These are phyloP conservation scores for Exophiala bonariae DNA, from an alignment of 2,329 filamentous ascomycete genomes.

Conservation along the genomic window DNA sequence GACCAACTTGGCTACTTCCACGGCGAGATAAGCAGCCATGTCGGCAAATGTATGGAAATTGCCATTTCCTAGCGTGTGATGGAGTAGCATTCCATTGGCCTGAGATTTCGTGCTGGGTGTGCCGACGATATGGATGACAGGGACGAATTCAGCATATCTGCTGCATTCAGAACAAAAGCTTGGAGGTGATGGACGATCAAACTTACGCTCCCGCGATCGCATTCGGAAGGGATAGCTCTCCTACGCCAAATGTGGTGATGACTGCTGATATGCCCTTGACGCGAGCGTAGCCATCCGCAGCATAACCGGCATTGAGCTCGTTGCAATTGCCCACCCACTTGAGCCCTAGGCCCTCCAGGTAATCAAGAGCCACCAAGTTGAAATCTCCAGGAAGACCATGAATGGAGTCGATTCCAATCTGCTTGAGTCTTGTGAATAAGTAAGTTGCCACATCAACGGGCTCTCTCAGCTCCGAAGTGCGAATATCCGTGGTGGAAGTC, in stretches of 20 bases:
- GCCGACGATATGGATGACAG: conserved; percentile 62
- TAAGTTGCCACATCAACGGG: conserved; percentile 52
- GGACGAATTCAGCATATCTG: conserved; percentile 60
- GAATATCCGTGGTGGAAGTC: conserved; percentile 35
- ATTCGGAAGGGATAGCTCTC: conserved; percentile 43
- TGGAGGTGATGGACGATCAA: background rate
- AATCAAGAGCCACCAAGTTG: conserved; percentile 52
- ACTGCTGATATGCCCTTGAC: conserved; percentile 39
- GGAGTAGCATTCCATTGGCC: conserved; percentile 42
- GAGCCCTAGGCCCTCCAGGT: conserved; percentile 54
- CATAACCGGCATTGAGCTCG: conserved; percentile 67
- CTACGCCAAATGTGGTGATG: conserved; percentile 62
- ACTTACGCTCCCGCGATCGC: conserved; percentile 50
- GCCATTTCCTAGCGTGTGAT: conserved; percentile 32
- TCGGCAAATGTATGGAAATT: conserved; percentile 27
- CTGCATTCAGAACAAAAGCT: background rate
- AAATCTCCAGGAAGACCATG: conserved; percentile 55
- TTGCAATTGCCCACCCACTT: conserved; percentile 64
- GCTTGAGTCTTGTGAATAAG: conserved; percentile 49
- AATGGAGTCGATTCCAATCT: conserved; percentile 51
- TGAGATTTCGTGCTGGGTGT: conserved; percentile 53
- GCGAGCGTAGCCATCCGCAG: conserved; percentile 77
- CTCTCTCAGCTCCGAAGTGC: conserved; percentile 43
- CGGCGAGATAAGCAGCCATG: conserved; percentile 21
- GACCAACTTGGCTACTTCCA: conserved; percentile 24